Percentiles rank a stretch among this genome's conserved stretches.
Conservation (phyloP, 2,329 filamentous ascomycete genomes). For the Ophiocordyceps sinensis region DNA sequence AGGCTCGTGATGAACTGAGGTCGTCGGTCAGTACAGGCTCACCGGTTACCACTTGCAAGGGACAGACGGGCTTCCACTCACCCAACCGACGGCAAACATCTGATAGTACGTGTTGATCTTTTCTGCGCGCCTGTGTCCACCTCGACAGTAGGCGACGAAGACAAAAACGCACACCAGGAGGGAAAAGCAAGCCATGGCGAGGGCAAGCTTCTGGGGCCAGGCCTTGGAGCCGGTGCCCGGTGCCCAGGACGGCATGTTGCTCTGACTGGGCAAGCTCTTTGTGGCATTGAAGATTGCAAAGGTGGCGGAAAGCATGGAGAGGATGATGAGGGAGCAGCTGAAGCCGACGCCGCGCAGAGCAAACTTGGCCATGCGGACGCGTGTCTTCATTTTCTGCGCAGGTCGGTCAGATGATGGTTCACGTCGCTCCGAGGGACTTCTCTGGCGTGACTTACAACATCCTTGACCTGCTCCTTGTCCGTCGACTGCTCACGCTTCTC, state of each 20-base stretch:
- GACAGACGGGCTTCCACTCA: constrained; percentile 8
- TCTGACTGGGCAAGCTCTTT: constrained; percentile 56
- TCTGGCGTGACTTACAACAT: constrained; percentile 52
- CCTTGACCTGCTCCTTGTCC: constrained; percentile 74
- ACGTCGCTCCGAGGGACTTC: background rate
- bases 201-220: constrained; percentile 82
- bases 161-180: constrained; percentile 65
- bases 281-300: constrained; percentile 90
- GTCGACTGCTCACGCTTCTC: constrained; percentile 73
- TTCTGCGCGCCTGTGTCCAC: constrained; percentile 77
- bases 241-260: constrained; percentile 76
- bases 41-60: background rate
- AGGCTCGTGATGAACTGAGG: constrained; percentile 72
- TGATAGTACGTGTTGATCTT: constrained; percentile 95
- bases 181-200: constrained; percentile 67
- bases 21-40: background rate
- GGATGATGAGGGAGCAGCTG: constrained; percentile 87
- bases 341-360: constrained; percentile 94
- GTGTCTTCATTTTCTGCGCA: constrained; percentile 72
- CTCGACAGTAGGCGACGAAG: constrained; percentile 74
- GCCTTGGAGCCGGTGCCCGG: constrained; percentile 45
- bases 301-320: constrained; percentile 77
- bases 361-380: constrained; percentile 86
- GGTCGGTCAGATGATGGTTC: constrained; percentile 10
- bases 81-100: constrained; percentile 76